These are phyloP conservation scores for Arthrinium phaeospermum DNA, from an alignment of 2,329 filamentous ascomycete genomes.

Conservation along the genomic window DNA sequence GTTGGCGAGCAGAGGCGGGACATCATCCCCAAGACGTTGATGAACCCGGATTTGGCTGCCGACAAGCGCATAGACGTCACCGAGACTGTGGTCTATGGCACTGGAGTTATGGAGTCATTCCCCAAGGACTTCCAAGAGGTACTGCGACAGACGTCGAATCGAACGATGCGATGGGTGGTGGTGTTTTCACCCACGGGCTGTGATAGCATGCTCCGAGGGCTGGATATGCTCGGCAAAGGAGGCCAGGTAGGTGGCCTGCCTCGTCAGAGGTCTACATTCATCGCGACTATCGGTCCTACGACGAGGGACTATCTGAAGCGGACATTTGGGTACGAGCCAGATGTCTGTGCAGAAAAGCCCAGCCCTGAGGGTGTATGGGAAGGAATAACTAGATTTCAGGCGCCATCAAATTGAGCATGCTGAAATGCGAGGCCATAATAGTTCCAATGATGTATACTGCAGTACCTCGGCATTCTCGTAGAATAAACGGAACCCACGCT, in stretches of 20 bases:
- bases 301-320: conserved; percentile 76
- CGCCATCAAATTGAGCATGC: neutral
- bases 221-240: conserved; percentile 50
- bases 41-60: conserved; percentile 56
- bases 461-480: neutral
- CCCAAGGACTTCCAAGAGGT: conserved; percentile 64
- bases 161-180: conserved; percentile 69
- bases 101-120: conserved; percentile 82
- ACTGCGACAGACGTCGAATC: conserved; percentile 51
- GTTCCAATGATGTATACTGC: neutral
- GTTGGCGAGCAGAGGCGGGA: conserved; percentile 90
- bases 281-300: conserved; percentile 93
- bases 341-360: conserved; percentile 82
- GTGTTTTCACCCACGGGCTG: conserved; percentile 74
- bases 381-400: conserved; percentile 59
- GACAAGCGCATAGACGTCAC: conserved; percentile 68
- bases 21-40: conserved; percentile 83
- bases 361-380: conserved; percentile 79
- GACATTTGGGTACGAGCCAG: conserved; percentile 70
- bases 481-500: neutral
- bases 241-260: conserved; percentile 28
- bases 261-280: conserved; percentile 56
- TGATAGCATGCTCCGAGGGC: conserved; percentile 60
- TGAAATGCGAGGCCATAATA: too few species aligned
- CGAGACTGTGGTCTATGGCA: conserved; percentile 87